A percentile compares a stretch with the other conserved stretches of the same genome.
phyloP scores from a whole-genome alignment of 2,329 filamentous ascomycete genomes.

The Trichoderma atrobrunneum region DNA sequence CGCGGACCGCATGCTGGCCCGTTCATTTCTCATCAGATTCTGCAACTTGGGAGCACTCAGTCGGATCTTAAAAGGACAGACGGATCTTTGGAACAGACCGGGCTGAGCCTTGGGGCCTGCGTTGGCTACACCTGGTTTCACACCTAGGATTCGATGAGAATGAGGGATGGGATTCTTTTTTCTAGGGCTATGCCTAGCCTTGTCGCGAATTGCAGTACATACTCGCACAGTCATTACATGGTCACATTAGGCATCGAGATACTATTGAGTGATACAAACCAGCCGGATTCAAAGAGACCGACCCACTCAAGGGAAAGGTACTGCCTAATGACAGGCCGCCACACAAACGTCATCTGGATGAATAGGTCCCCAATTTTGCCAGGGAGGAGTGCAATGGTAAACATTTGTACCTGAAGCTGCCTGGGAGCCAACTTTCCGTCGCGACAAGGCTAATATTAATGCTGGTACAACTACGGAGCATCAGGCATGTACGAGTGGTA shows the following conservation, averaged over 20 bases:
- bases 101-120: conserved; percentile 1
- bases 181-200: not conserved
- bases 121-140: not conserved
- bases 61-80: conserved; percentile 20
- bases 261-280: not conserved
- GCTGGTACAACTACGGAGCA: not conserved
- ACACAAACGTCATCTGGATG: not conserved
- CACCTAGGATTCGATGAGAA: not conserved
- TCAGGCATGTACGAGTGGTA: not conserved
- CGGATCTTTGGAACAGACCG: conserved; percentile 16
- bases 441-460: not conserved
- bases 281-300: not conserved
- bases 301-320: not conserved
- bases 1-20: conserved; percentile 19
- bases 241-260: not conserved
- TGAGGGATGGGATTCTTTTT: not conserved
- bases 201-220: not conserved
- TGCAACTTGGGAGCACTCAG: conserved; percentile 15
- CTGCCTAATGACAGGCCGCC: not conserved
- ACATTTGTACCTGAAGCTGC: not conserved
- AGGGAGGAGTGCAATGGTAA: not conserved
- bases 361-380: not conserved
- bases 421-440: not conserved
- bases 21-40: conserved; percentile 17
- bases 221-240: not conserved